Conservation (phyloP, 768 basidiomycete genomes). For the Boletus insuetus region DNA sequence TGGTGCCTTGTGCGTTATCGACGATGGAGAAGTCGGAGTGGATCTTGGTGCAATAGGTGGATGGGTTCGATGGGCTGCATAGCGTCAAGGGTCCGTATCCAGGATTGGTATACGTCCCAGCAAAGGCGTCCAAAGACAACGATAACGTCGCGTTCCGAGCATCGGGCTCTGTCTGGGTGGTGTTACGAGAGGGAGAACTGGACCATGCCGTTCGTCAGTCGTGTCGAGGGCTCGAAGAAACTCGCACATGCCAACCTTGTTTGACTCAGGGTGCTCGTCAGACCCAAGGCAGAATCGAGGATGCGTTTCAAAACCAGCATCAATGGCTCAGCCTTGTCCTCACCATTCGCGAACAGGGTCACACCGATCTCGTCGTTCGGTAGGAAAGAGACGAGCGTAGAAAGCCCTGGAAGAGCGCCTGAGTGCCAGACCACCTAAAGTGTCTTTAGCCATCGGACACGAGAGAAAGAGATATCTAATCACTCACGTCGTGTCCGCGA, state of each 20-base stretch:
- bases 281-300: conserved; percentile 22
- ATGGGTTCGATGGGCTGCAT: conserved; percentile 29
- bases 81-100: conserved; percentile 40
- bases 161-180: too few relatives aligned
- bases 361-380: conserved; percentile 38
- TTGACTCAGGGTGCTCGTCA: not conserved
- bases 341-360: conserved; percentile 32
- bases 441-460: not conserved
- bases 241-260: conserved; percentile 4
- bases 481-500: conserved; percentile 40
- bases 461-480: not conserved
- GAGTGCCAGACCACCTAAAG: conserved; percentile 35
- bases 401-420: conserved; percentile 36
- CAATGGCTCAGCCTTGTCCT: conserved; percentile 13
- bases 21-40: conserved; percentile 28
- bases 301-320: conserved; percentile 14
- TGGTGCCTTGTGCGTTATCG: conserved; percentile 11
- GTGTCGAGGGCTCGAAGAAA: not conserved
- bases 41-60: conserved; percentile 24
- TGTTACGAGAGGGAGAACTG: not conserved
- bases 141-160: not conserved
- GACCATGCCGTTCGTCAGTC: not conserved
- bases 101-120: conserved; percentile 37
- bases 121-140: conserved; percentile 24
- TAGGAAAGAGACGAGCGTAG: conserved; percentile 31